phyloP scores from a whole-genome alignment of 2,329 filamentous ascomycete species.

The Penicillium sp. region DNA sequence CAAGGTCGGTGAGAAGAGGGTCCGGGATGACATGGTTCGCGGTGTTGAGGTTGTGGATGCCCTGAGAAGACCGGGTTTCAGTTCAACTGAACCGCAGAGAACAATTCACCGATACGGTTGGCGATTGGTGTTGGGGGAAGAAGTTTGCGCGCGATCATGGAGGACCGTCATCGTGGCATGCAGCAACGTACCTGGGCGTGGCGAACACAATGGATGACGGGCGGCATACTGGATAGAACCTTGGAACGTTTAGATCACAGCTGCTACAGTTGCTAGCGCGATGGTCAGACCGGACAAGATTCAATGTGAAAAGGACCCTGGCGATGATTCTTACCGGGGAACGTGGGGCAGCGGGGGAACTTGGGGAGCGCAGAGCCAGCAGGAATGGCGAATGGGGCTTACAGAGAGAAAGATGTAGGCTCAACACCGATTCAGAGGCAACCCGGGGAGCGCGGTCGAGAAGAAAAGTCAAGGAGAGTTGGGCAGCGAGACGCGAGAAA shows the following conservation, averaged over 20 bases:
- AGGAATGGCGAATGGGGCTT: too few relatives aligned
- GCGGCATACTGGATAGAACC: conserved; percentile 37
- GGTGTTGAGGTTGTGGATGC: conserved; percentile 72
- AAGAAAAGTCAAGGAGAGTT: neutral
- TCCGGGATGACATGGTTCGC: conserved; percentile 73
- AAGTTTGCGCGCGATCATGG: too few relatives aligned
- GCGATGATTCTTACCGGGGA: conserved; percentile 19
- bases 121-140: too few relatives aligned
- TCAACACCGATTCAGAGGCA: too few relatives aligned
- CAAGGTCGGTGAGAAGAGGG: conserved; percentile 72
- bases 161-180: neutral
- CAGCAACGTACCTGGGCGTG: conserved; percentile 44
- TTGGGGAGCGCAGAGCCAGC: too few relatives aligned
- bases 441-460: too few relatives aligned
- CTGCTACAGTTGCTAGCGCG: too few relatives aligned
- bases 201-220: conserved; percentile 46
- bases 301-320: conserved; percentile 5
- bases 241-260: neutral
- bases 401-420: too few relatives aligned
- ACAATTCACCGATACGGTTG: too few relatives aligned
- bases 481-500: conserved; percentile 6
- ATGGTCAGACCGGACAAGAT: neutral
- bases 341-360: conserved; percentile 25
- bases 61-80: conserved; percentile 48
- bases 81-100: conserved; percentile 3